Conservation (phyloP, 1,284 basidiomycete species). For the Chalciporus sp. region DNA sequence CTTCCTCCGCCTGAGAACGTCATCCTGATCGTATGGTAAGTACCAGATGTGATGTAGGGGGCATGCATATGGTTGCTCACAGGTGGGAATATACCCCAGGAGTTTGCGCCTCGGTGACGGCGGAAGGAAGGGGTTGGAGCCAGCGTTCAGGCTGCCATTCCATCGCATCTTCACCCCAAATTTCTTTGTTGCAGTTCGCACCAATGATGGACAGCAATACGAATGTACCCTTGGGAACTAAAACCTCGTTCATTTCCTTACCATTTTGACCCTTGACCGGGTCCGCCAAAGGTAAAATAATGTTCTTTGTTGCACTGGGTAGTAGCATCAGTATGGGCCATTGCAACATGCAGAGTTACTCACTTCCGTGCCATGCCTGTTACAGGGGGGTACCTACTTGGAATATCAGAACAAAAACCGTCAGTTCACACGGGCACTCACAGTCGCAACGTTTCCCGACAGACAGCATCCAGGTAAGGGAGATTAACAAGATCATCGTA, state of each 20-base stretch:
- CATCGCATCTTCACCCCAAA: slow-evolving; percentile 39
- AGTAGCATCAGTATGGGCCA: too few relatives aligned
- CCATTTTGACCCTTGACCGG: slow-evolving; percentile 12
- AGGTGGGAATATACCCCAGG: slow-evolving; percentile 28
- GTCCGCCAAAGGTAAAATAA: slow-evolving; percentile 6
- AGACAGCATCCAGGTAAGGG: slow-evolving; percentile 26
- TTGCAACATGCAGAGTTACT: neutral
- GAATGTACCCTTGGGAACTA: slow-evolving; percentile 26
- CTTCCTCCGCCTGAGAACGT: slow-evolving; percentile 37
- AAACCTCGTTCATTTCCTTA: slow-evolving; percentile 24
- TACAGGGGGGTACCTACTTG: slow-evolving; percentile 2
- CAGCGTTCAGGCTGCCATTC: slow-evolving; percentile 42
- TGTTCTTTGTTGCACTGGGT: slow-evolving; percentile 15
- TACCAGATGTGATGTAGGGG: neutral
- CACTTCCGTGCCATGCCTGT: slow-evolving; percentile 1
- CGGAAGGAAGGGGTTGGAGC: slow-evolving; percentile 31
- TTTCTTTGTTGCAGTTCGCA: slow-evolving; percentile 30
- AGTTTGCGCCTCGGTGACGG: slow-evolving; percentile 22
- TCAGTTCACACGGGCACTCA: slow-evolving; percentile 1
- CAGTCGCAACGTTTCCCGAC: slow-evolving; percentile 26
- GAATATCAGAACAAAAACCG: too few relatives aligned
- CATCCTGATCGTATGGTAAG: slow-evolving; percentile 27
- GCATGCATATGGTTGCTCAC: slow-evolving; percentile 14
- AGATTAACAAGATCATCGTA: slow-evolving; percentile 6
- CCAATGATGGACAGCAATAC: slow-evolving; percentile 31